These are phyloP conservation scores for Staphylotrichum longicolle DNA, from an alignment of 495 filamentous ascomycete genomes.

Conservation along the genomic window DNA sequence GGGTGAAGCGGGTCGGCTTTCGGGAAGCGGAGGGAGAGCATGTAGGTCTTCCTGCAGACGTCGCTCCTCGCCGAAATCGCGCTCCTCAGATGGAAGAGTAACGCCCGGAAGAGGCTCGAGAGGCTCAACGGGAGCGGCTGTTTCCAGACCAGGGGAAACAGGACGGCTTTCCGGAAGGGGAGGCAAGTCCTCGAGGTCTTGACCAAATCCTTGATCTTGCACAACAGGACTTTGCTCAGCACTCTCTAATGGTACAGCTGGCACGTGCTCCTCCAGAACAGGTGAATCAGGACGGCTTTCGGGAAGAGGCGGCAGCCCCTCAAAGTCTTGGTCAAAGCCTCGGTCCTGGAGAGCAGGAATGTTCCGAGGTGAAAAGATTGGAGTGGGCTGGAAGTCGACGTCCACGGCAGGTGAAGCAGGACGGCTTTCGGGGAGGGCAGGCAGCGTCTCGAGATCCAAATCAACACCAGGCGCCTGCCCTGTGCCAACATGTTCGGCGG, in stretches of 20 bases:
- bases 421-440: constrained; percentile 13
- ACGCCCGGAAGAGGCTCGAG: neutral
- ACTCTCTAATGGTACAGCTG: neutral
- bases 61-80: no score
- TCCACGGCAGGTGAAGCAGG: neutral
- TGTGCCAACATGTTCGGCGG: no score
- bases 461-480: no score
- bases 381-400: no score
- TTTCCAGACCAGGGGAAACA: neutral
- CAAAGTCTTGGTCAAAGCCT: neutral
- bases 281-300: constrained; percentile 15
- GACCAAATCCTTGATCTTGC: neutral
- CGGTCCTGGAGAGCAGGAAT: neutral
- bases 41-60: neutral
- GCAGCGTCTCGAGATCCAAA: constrained; percentile 1
- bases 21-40: neutral
- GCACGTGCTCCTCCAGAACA: no score
- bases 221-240: neutral
- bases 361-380: no score
- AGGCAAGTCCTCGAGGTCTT: neutral
- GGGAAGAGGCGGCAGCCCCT: neutral
- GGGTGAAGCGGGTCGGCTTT: constrained; percentile 8
- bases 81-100: neutral
- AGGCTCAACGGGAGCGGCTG: neutral
- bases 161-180: constrained; percentile 12